Evolutionary conservation across 169 alveolate genomes (phyloP), one percentile per base, ranked within the genome.

Genomic region (Cyclospora cayetanensis): DNA sequence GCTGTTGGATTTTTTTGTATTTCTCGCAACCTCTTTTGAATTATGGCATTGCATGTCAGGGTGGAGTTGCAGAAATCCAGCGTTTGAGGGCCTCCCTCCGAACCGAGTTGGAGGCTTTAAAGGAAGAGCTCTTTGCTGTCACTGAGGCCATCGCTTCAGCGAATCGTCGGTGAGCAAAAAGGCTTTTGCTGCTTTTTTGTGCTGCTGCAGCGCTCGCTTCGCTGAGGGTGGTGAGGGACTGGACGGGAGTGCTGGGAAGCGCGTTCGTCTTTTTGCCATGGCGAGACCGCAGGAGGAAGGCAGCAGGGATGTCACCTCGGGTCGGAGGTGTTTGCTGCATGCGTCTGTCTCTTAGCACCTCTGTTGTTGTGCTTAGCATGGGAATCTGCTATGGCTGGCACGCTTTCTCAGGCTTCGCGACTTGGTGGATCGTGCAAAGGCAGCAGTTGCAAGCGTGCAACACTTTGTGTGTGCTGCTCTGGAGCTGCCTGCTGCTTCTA

Each of bases 341-440:
- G n/a, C n/a, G n/a, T n/a, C n/a, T 46, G 60, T 46, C 60, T 46
- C 60, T 15, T 11, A 11, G n/a, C 60, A 46, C 60, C 60, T 15
- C 60, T 46, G n/a, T 46, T 46, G 12, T 2, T 66, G 79, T n/a
- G n/a, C n/a, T n/a, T n/a, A n/a, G n/a, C n/a, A n/a, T n/a, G n/a
- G n/a, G n/a, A n/a, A n/a, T n/a, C 41, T 66, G 79, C 41, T 66
- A 34, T 41, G 22, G 79, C 79, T 66, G 79, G n/a, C n/a, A n/a
- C n/a, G n/a, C 4, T 1, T 12, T 2, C 11, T 66, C 41, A 66
- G 79, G 37, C 79, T 66, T 22, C 79, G 79, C 18, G 79, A 66
- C 12, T 66, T 41, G 12, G 34, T 66, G 37, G 79, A 66, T 4
- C 79, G 79, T 25, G 79, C 79, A 25, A 66, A 29, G 79, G 35